phyloP scores from a whole-genome alignment of 2,329 filamentous ascomycete genomes.

The Sporothrix protearum region DNA sequence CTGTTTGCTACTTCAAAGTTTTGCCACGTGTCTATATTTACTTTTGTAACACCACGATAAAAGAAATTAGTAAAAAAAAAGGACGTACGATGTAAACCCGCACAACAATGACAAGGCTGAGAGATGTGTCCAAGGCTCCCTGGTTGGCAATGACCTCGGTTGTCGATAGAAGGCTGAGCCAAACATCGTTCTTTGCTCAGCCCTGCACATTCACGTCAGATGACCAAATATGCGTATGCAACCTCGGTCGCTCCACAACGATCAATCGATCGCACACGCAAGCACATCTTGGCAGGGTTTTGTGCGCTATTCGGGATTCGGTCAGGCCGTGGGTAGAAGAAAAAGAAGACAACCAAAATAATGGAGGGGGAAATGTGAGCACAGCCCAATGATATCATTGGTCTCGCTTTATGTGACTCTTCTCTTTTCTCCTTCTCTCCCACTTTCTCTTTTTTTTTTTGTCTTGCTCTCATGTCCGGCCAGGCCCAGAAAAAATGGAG shows the following conservation, averaged over 20 bases:
- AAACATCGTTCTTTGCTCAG: not conserved
- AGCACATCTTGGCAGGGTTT: constrained; percentile 1
- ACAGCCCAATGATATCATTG: not conserved
- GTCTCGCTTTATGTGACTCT: not conserved
- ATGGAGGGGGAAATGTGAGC: not conserved
- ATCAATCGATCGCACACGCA: not conserved
- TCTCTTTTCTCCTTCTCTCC: not conserved
- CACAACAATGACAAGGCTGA: not conserved
- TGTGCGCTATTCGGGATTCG: not conserved
- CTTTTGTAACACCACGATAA: not conserved
- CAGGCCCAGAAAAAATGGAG: constrained; percentile 2
- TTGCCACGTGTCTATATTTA: not conserved
- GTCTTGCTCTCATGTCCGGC: not conserved
- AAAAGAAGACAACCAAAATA: not conserved
- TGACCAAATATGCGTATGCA: not conserved
- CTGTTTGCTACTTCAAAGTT: not conserved
- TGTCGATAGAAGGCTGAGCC: no score
- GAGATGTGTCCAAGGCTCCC: not conserved
- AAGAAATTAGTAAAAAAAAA: not conserved
- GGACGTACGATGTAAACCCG: not conserved
- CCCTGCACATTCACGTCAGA: not conserved
- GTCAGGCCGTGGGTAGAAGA: not conserved
- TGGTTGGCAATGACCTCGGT: not conserved
- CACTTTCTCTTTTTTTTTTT: not conserved
- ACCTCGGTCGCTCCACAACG: not conserved